Percentiles rank a stretch among this genome's conserved stretches.
These are phyloP conservation scores for Hepatocystis sp. DNA, from an alignment of 169 alveolate species.

Conservation along the genomic window DNA sequence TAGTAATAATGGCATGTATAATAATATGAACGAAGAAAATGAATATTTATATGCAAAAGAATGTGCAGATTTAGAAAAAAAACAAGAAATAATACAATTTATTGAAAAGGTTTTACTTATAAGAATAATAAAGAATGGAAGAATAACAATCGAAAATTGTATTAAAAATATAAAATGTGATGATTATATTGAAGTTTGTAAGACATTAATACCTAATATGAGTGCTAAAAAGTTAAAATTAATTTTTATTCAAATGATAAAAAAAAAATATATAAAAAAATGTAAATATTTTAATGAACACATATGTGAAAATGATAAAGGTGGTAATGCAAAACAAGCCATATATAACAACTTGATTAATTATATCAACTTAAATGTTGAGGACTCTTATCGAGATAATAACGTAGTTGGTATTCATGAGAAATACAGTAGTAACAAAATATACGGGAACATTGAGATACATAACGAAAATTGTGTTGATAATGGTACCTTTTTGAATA, in stretches of 20 bases:
- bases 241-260: slow-evolving; percentile 44
- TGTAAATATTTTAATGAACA: slow-evolving; percentile 69
- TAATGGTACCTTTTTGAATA: too few relatives aligned
- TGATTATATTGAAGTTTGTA: slow-evolving; percentile 69
- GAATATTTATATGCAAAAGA: too few relatives aligned
- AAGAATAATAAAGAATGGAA: slow-evolving; percentile 61
- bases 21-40: too few relatives aligned
- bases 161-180: slow-evolving; percentile 24
- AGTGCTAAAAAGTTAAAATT: slow-evolving; percentile 22
- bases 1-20: too few relatives aligned
- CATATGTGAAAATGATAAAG: slow-evolving; percentile 33
- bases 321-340: background rate
- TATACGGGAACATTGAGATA: too few relatives aligned
- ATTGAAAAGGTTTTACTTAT: slow-evolving; percentile 56
- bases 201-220: slow-evolving; percentile 31
- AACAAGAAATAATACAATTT: slow-evolving; percentile 6
- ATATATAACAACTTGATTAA: slow-evolving; percentile 7
- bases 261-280: slow-evolving; percentile 50
- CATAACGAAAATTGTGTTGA: too few relatives aligned
- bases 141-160: slow-evolving; percentile 46
- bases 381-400: background rate
- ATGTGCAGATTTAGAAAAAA: too few relatives aligned
- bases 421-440: too few relatives aligned
- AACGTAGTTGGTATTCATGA: too few relatives aligned
- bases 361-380: background rate